Base-by-base conservation (phyloP, 208 protist genomes). In the Leptomonas pyrrhocoris region DNA sequence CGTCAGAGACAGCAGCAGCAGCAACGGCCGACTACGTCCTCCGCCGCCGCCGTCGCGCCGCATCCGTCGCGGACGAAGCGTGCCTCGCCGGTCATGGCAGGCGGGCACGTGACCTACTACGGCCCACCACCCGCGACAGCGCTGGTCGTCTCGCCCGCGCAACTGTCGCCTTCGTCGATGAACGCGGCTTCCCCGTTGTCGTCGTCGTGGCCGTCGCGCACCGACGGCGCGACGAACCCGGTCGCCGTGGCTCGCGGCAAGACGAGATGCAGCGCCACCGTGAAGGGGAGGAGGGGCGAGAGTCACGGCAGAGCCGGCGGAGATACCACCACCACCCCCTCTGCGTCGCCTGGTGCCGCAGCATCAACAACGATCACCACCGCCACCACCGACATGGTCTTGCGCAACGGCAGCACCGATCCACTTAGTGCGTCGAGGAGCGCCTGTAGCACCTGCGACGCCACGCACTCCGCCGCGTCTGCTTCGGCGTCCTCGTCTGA, bases 51-150 rank as follows among this genome's bases (percentile, higher is more conserved):
- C n/a, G n/a, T n/a, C 34, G 9, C 7, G 3, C 9, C 34, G 9
- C 34, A 38, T 38, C 3, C 34, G n/a, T 23, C 1, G n/a, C 15
- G 23, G 15, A 30, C 30, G 25, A 31, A 18, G 23, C 12, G 45
- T 50, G 30, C 46, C 2, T 46, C 57, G 28, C 54, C 50, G 42
- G 28, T 11, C 3, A 16, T 16, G 5, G 2, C 27, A n/a, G 50
- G 59, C 23, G 68, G 40, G 0, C 51, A 61, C 23, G 49, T 60
- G 6, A 31, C 2, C 23, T 60, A 66, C 30, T 36, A 53, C 50
- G 28, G 59, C 23, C 6, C 59, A 8, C 55, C 42, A 9, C 66
- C 55, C 0, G 55, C 23, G 30, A 71, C 54, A 12, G 66, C 66
- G 19, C 3, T 38, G 34, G 7, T n/a, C 45, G 21, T 71, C 28